phyloP scores from a whole-genome alignment of 2,329 filamentous ascomycete genomes.

The Xylaria sp. region DNA sequence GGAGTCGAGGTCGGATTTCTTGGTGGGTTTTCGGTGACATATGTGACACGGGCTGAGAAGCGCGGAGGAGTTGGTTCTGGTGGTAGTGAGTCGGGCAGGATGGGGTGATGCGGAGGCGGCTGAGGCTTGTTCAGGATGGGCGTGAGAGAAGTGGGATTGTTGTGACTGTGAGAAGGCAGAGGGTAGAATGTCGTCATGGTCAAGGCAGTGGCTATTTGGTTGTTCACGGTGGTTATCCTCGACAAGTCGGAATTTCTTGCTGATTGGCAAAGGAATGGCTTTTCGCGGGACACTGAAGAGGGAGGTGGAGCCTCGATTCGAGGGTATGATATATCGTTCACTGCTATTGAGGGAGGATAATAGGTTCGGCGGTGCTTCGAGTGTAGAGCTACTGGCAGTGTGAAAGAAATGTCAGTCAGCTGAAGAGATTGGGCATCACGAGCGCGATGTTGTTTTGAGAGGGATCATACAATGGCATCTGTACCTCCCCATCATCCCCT shows the following conservation, averaged over 20 bases:
- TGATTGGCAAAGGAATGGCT: constrained; percentile 43
- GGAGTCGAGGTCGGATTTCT: constrained; percentile 72
- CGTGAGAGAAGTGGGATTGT: constrained; percentile 44
- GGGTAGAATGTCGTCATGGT: constrained; percentile 22
- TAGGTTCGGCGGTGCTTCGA: constrained; percentile 38
- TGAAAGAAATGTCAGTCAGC: constrained; percentile 37
- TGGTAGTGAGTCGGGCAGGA: constrained; percentile 29
- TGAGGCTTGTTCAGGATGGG: constrained; percentile 39
- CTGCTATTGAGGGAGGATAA: constrained; percentile 43
- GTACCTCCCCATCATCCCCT: constrained; percentile 47
- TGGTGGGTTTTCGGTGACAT: constrained; percentile 72
- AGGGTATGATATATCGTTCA: constrained; percentile 42
- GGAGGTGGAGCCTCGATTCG: constrained; percentile 28
- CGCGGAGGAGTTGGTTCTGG: constrained; percentile 38
- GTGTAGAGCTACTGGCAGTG: constrained; percentile 31
- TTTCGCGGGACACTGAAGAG: constrained; percentile 44
- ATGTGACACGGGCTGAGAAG: constrained; percentile 70
- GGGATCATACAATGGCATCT: constrained; percentile 45
- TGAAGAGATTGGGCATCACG: constrained; percentile 21
- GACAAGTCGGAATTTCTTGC: constrained; percentile 44
- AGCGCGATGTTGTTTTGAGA: constrained; percentile 13
- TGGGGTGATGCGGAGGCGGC: constrained; percentile 21
- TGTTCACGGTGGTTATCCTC: constrained; percentile 36
- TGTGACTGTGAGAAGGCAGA: constrained; percentile 24
- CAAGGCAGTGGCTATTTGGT: constrained; percentile 19